Evolutionary conservation across 2,329 filamentous ascomycete species (phyloP), one percentile per base, ranked within the genome.

Genomic region (Clarireedia homoeocarpa): DNA sequence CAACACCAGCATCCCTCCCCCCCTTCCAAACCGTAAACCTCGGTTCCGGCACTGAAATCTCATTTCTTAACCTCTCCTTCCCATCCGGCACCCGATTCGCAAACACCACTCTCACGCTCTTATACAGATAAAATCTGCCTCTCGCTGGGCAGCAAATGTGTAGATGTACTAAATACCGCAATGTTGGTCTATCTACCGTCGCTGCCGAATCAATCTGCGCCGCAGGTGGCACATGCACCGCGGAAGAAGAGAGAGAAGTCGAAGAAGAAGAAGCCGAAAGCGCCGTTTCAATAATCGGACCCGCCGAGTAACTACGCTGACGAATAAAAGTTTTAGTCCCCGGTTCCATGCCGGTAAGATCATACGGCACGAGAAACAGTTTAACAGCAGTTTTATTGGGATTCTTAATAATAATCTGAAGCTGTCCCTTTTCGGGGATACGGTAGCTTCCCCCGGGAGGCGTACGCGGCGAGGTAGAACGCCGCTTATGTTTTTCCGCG

Each of bases 311-410:
- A 70, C 88, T 94, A 58, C 94, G 86, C 72, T 99, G 94, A 30
- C 94, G 84, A 59, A 99, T 87, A 65, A 97, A 97, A 0, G 94
- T 99, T 71, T 97, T 97, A 15, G 90, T 95, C 0, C 91, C 91
- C 0, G 90, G 82, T 59, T 94, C 87, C 92, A 99, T 99, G 51
- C 90, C 92, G 1, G 83, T 80, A 1, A 99, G 76, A 68, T 97
- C 91, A 65, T 97, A 99, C 0, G 92, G 94, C 2, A 99, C 83
- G 24, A 97, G 78, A 64, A 97, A 97, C 0, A 99, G 77, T 71
- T 99, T 97, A 54, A 97, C 92, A 1, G 94, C 94, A 3, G 94
- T 97, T 69, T 97, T 97, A 74, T 97, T 96, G 15, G 91, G 92
- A 66, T 97, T 99, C 70, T 97, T 97, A 70, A 99, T 89, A 59